These are phyloP conservation scores for Colletotrichum sp. DNA, from an alignment of 2,329 filamentous ascomycete genomes.

Conservation along the genomic window DNA sequence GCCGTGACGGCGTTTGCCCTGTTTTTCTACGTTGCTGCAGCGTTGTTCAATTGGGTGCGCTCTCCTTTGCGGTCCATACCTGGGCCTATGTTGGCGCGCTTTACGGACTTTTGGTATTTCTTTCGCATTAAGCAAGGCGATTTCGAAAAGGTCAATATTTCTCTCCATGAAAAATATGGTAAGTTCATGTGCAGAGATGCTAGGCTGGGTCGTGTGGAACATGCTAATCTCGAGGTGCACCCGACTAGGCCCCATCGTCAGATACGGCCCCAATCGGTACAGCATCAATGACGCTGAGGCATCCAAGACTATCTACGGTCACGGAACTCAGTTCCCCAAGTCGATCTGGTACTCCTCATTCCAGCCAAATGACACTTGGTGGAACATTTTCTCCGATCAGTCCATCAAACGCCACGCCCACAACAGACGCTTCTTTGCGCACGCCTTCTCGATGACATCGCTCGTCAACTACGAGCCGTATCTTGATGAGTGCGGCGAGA, in stretches of 20 bases:
- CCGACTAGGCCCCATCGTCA: constrained; percentile 40
- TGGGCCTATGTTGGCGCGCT: constrained; percentile 29
- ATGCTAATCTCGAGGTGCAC: background rate
- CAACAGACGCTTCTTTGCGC: constrained; percentile 43
- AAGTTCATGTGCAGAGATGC: background rate
- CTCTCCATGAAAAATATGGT: constrained; percentile 35
- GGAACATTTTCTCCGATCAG: constrained; percentile 35
- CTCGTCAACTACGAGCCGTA: constrained; percentile 53
- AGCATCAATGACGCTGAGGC: constrained; percentile 46
- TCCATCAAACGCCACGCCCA: constrained; percentile 40
- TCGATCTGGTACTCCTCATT: constrained; percentile 30
- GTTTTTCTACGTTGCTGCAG: background rate
- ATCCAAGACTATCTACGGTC: constrained; percentile 38
- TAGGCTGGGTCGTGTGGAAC: too few relatives aligned
- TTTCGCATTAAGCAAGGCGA: constrained; percentile 25
- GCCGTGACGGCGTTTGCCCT: background rate
- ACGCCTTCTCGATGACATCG: constrained; percentile 51
- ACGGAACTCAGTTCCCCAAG: constrained; percentile 38
- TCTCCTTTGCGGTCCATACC: constrained; percentile 29
- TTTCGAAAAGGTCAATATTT: constrained; percentile 31
- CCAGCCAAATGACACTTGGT: constrained; percentile 25
- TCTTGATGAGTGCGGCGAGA: constrained; percentile 49
- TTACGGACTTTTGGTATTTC: constrained; percentile 34
- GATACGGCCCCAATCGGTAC: constrained; percentile 52
- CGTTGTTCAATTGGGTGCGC: background rate